Percentiles rank a stretch among this genome's conserved stretches.
Evolutionary conservation across 441 rosid genomes (phyloP).

Genomic region (Pelargonium citronellum): DNA sequence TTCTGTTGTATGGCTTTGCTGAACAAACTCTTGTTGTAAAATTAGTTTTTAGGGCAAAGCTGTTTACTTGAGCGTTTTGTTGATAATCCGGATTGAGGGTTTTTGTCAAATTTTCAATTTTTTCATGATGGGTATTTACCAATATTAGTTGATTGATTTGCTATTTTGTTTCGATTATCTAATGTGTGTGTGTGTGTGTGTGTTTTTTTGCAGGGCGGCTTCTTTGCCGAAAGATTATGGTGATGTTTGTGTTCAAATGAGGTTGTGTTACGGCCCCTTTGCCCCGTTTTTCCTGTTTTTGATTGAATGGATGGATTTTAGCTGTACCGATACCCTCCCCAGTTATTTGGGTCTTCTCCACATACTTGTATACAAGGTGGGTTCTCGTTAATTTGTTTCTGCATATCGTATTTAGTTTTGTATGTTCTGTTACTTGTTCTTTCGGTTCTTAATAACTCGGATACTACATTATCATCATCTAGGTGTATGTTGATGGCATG

Average conservation of each 20-base stretch:
- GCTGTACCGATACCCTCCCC: constrained; percentile 55
- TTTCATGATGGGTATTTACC: not conserved
- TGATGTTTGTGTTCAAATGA: constrained; percentile 51
- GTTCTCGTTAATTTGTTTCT: not conserved
- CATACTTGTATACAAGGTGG: constrained; percentile 53
- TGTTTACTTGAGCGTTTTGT: constrained; percentile 6
- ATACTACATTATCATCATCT: constrained; percentile 6
- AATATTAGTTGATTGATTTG: constrained; percentile 8
- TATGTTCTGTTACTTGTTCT: not conserved
- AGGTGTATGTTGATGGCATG: constrained; percentile 64
- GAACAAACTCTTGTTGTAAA: constrained; percentile 2
- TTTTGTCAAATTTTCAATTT: not conserved
- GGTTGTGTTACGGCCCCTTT: constrained; percentile 50
- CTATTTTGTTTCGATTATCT: constrained; percentile 16
- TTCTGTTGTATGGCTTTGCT: not conserved
- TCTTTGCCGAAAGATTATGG: constrained; percentile 50
- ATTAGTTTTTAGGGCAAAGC: not conserved
- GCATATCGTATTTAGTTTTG: not conserved
- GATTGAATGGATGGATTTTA: constrained; percentile 62
- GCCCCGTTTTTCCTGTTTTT: constrained; percentile 53
- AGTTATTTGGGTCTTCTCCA: constrained; percentile 52
- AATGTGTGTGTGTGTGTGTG: not conserved
- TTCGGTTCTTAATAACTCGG: not conserved
- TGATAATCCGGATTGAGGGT: constrained; percentile 1
- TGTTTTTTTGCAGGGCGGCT: constrained; percentile 47